phyloP scores from a whole-genome alignment of 805 yeast genomes.

The Wickerhamiella slavikovae region DNA sequence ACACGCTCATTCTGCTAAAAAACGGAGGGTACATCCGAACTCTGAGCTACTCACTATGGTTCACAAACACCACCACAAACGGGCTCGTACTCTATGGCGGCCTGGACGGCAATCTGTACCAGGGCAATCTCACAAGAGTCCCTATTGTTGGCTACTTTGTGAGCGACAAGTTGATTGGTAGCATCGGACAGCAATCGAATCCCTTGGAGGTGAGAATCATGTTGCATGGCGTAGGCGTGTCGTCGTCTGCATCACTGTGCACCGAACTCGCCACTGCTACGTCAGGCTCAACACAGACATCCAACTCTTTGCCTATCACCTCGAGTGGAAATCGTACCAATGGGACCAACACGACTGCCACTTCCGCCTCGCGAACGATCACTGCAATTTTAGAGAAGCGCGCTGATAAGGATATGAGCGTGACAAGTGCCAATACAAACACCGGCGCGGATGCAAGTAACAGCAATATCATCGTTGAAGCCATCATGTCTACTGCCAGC shows the following conservation, averaged over 20 bases:
- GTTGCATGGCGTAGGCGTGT: no score
- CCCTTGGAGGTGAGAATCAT: slow-evolving; percentile 3
- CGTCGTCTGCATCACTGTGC: no score
- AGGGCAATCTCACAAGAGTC: slow-evolving; percentile 17
- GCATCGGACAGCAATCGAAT: not conserved
- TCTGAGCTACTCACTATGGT: slow-evolving; percentile 3
- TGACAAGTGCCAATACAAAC: not conserved
- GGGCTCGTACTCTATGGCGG: slow-evolving; percentile 25
- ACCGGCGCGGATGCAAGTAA: no score
- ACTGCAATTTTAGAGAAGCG: no score
- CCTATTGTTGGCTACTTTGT: slow-evolving; percentile 8
- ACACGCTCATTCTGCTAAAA: not conserved
- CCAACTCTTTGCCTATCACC: not conserved
- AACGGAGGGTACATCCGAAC: not conserved
- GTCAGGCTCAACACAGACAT: no score
- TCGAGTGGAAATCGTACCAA: not conserved
- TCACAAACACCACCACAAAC: not conserved
- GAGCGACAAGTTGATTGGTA: slow-evolving; percentile 2
- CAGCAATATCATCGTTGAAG: no score
- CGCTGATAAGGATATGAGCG: not conserved
- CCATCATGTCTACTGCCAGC: no score
- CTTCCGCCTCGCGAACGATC: no score
- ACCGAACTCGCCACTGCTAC: no score
- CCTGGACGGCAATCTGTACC: slow-evolving; percentile 27
- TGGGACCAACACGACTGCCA: no score